These are phyloP conservation scores for Lichtheimia hyalospora DNA, from an alignment of 371 early-diverging fungal genomes.

Conservation along the genomic window DNA sequence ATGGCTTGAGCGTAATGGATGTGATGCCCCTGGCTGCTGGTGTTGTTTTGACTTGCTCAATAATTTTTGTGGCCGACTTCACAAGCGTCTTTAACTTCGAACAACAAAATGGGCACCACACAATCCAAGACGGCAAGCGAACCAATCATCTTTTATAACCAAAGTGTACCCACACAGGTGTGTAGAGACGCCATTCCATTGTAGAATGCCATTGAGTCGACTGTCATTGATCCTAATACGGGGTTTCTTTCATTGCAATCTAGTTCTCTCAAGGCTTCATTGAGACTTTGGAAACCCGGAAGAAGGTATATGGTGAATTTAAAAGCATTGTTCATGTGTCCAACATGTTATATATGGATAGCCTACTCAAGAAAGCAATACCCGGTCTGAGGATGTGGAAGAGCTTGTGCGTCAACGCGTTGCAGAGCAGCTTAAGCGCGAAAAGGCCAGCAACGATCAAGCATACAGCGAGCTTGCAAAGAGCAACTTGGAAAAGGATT, in stretches of 20 bases:
- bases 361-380: conserved; percentile 10
- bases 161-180: conserved; percentile 47
- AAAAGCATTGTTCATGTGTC: too few relatives aligned
- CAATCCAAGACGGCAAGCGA: conserved; percentile 42
- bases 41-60: too few relatives aligned
- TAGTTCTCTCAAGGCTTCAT: conserved; percentile 40
- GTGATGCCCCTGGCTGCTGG: too few relatives aligned
- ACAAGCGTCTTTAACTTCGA: background rate
- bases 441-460: conserved; percentile 28
- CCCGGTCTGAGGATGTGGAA: conserved; percentile 42
- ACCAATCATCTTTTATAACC: conserved; percentile 50
- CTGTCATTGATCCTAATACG: too few relatives aligned
- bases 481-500: conserved; percentile 43
- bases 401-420: conserved; percentile 45
- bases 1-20: too few relatives aligned
- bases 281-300: conserved; percentile 30
- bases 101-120: conserved; percentile 40
- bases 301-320: conserved; percentile 20
- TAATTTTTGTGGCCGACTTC: too few relatives aligned
- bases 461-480: conserved; percentile 38
- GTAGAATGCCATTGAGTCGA: too few relatives aligned
- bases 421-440: conserved; percentile 39
- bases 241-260: background rate
- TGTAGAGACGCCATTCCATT: background rate
- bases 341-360: background rate